phyloP scores from a whole-genome alignment of 2,329 filamentous ascomycete species.

The Aspergillus fumigatus region DNA sequence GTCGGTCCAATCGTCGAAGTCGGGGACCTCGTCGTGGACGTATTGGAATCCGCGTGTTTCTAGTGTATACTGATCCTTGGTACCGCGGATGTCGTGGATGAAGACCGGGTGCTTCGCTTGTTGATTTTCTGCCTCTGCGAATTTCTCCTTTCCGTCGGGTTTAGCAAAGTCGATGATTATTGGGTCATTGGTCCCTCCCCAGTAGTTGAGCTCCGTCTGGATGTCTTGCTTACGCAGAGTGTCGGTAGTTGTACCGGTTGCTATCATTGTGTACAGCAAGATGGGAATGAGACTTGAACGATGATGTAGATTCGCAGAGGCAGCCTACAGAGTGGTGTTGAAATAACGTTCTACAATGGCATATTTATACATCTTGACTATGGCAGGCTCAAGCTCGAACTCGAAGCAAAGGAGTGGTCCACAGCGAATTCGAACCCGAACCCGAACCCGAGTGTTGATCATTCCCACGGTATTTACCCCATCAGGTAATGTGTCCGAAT shows the following conservation, averaged over 20 bases:
- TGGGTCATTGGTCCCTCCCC: neutral
- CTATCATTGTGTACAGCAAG: neutral
- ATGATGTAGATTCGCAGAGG: neutral
- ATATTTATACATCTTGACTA: no score
- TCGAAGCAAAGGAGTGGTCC: no score
- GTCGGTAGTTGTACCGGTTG: neutral
- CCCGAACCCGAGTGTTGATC: no score
- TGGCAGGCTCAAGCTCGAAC: no score
- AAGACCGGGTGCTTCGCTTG: neutral
- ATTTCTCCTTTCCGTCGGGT: neutral
- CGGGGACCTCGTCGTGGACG: neutral
- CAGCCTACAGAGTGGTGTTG: no score
- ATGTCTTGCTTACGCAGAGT: neutral
- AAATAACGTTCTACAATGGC: no score
- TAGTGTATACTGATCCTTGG: neutral
- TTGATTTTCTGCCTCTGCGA: neutral
- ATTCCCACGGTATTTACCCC: no score
- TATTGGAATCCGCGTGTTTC: neutral
- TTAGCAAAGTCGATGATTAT: neutral
- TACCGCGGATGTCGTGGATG: neutral
- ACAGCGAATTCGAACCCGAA: no score
- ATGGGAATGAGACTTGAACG: neutral
- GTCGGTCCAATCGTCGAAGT: neutral
- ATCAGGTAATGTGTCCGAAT: no score
- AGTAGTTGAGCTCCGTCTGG: neutral